A percentile compares a stretch with the other conserved stretches of the same genome.
Conservation (phyloP, 176 grass and related monocot species). For the Canna indica region DNA sequence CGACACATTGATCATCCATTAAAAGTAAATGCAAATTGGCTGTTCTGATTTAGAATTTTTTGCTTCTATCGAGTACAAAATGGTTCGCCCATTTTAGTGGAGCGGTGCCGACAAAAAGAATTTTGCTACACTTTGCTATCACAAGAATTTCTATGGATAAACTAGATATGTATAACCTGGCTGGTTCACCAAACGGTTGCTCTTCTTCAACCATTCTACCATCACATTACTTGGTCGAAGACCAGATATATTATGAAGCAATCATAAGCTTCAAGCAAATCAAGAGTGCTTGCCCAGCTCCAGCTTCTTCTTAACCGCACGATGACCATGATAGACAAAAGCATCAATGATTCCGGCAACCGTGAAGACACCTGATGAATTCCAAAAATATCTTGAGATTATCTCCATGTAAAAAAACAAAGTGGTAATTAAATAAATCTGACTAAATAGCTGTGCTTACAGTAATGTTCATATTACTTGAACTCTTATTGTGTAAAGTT, state of each 20-base stretch:
- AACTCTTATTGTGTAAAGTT: not conserved
- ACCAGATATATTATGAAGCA: not conserved
- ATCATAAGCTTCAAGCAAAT: not conserved
- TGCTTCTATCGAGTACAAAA: not conserved
- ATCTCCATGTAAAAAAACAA: not conserved
- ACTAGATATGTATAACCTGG: not conserved
- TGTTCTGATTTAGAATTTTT: not conserved
- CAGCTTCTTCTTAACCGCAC: constrained; percentile 96
- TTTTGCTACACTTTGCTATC: not conserved
- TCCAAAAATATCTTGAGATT: constrained; percentile 3
- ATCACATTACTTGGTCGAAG: not conserved
- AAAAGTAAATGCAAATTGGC: not conserved
- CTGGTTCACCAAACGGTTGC: too few relatives aligned
- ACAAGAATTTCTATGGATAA: not conserved
- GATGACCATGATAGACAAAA: constrained; percentile 88
- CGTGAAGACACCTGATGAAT: constrained; percentile 61
- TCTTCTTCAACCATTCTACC: too few relatives aligned
- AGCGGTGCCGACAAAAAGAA: not conserved
- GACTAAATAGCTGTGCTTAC: not conserved
- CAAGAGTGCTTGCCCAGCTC: constrained; percentile 69
- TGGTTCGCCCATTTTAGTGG: not conserved
- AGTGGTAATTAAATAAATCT: not conserved
- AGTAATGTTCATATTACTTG: too few relatives aligned
- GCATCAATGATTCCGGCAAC: constrained; percentile 90
- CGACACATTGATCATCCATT: not conserved